A percentile compares a stretch with the other conserved stretches of the same genome.
These are phyloP conservation scores for Colletotrichum liaoningense DNA, from an alignment of 2,329 filamentous ascomycete genomes.

Conservation along the genomic window DNA sequence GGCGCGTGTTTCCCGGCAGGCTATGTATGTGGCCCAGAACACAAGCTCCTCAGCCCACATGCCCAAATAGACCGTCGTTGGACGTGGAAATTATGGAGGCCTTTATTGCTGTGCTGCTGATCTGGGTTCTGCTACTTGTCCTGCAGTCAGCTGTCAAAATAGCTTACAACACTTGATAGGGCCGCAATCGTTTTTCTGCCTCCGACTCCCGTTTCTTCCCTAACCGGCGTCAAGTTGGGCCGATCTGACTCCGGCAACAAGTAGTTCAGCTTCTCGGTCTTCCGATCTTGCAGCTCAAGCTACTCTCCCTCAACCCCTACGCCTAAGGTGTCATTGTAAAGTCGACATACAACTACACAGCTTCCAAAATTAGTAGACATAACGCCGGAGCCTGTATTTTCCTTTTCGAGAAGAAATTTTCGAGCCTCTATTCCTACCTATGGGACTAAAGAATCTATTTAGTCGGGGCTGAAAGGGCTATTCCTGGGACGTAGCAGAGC, in stretches of 20 bases:
- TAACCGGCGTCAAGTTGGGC: conserved; percentile 9
- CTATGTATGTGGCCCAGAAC: not conserved
- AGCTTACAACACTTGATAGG: not conserved
- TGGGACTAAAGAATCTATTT: not conserved
- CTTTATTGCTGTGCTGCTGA: not conserved
- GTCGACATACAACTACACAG: not conserved
- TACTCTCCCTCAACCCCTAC: not conserved
- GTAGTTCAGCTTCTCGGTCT: not conserved
- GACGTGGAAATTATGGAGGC: not conserved
- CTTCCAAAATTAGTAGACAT: too few species aligned
- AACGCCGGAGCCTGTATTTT: not conserved
- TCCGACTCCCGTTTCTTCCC: not conserved
- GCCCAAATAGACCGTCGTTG: not conserved
- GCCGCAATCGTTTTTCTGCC: not conserved
- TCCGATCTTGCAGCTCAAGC: not conserved
- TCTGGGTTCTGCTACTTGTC: not conserved
- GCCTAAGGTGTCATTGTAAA: not conserved
- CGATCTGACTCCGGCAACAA: conserved; percentile 7
- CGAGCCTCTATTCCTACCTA: not conserved
- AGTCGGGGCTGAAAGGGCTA: too few species aligned
- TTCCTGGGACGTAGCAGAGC: not conserved
- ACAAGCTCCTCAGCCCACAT: not conserved
- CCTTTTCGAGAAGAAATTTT: not conserved
- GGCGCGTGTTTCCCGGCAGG: not conserved
- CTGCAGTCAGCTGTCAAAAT: not conserved